Conservation (phyloP, 2,329 filamentous ascomycete genomes). For the Aspergillus sp. region DNA sequence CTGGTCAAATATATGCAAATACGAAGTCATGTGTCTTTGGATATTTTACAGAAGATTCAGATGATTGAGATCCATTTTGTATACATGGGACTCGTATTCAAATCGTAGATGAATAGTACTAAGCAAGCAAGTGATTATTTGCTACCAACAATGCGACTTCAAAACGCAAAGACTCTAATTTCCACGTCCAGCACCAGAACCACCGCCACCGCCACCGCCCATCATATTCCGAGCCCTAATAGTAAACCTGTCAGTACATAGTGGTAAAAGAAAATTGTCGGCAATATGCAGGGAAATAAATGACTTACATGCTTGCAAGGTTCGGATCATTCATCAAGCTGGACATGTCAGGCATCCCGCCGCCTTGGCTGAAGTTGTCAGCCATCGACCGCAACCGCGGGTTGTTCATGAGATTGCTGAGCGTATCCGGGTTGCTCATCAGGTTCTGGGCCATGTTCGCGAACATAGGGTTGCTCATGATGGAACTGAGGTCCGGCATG, state of each 20-base stretch:
- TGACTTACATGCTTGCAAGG: conserved; percentile 83
- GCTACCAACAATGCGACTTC: neutral
- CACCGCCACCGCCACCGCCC: conserved; percentile 38
- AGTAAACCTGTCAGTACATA: neutral
- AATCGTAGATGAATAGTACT: too few species aligned
- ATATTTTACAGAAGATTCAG: too few species aligned
- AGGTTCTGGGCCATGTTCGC: conserved; percentile 92
- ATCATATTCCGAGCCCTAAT: conserved; percentile 59
- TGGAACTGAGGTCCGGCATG: conserved; percentile 76
- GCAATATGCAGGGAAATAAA: neutral
- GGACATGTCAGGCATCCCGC: conserved; percentile 81
- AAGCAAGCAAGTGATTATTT: too few species aligned
- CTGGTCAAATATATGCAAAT: neutral
- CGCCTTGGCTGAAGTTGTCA: conserved; percentile 61
- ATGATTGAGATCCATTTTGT: too few species aligned
- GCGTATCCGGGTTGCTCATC: conserved; percentile 92
- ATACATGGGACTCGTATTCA: too few species aligned
- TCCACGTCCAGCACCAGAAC: conserved; percentile 28
- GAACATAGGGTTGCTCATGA: conserved; percentile 99
- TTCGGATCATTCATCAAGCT: conserved; percentile 84
- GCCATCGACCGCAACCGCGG: conserved; percentile 83
- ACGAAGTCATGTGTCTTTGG: too few species aligned
- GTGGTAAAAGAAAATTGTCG: neutral
- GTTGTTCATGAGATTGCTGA: conserved; percentile 91
- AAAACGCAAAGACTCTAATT: neutral